A percentile compares a stretch with the other conserved stretches of the same genome.
Conservation (phyloP, 768 basidiomycete genomes). For the Leccinum arenicola region DNA sequence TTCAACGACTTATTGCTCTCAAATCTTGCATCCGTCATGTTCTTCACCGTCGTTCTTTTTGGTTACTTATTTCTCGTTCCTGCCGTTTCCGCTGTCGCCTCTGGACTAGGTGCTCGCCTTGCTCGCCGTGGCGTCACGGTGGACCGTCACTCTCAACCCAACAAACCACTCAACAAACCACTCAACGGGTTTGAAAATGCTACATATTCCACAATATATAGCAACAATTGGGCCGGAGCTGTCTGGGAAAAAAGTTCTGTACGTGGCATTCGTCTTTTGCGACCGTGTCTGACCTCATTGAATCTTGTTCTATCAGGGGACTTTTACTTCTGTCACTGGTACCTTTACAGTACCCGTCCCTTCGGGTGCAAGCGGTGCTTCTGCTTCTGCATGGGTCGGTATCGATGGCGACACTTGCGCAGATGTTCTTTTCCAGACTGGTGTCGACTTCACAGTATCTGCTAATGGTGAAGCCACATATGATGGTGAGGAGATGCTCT, state of each 20-base stretch:
- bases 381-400: slow-evolving; percentile 12
- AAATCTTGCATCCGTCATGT: not conserved
- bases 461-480: not conserved
- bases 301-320: slow-evolving; percentile 1
- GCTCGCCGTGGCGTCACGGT: not conserved
- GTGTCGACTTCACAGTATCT: not conserved
- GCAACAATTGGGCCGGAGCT: slow-evolving; percentile 12
- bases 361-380: not conserved
- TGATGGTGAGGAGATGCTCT: too few relatives aligned
- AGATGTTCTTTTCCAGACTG: slow-evolving; percentile 6
- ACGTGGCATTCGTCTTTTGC: not conserved
- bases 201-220: not conserved
- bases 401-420: slow-evolving; percentile 6
- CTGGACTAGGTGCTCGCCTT: not conserved
- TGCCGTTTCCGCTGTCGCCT: not conserved
- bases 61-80: not conserved
- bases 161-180: not conserved
- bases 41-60: not conserved
- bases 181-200: not conserved
- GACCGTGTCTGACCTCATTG: not conserved
- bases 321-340: slow-evolving; percentile 6
- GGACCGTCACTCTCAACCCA: not conserved
- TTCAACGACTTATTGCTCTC: not conserved
- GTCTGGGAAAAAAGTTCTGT: not conserved
- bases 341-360: slow-evolving; percentile 8